Evolutionary conservation across 2,329 filamentous ascomycete species (phyloP), one percentile per base, ranked within the genome.

Genomic region (Hymenoscyphus scutula): DNA sequence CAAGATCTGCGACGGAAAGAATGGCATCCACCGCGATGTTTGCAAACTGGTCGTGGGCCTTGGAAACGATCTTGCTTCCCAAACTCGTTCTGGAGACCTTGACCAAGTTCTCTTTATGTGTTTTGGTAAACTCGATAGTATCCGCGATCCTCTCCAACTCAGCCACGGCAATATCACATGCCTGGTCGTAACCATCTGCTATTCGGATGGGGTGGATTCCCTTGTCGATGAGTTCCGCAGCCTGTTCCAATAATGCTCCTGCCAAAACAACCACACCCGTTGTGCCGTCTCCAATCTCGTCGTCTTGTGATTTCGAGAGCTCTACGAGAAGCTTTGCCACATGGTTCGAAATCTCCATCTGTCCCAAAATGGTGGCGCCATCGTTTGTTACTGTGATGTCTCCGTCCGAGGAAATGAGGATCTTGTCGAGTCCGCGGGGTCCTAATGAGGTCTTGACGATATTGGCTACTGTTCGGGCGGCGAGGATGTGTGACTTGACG

Each of bases 381-480:
- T 99, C 95, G 81, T 99, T 99, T 70, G 95, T 99, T 66, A 99
- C 92, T 66, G 95, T 99, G 77, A 99, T 99, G 79, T 99, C 95
- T 77, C 95, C 95, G 76, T 99, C 95, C 65, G 95, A 91, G 58
- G 95, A 99, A 73, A 99, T 99, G 72, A 99, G 86, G 75, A 99
- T 99, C 83, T 99, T 99, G 83, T 99, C 95, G 74, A 99, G 88
- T 67, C 95, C 95, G 71, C 95, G 90, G 60, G 95, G 95, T 58
- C 95, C 95, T 72, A 99, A 84, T 68, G 96, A 99, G 65, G 92
- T 95, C 83, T 96, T 97, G 79, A 99, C 92, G 72, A 99, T 95
- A 80, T 92, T 96, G 71, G 95, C 90, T 71, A 99, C 93, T 63
- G 95, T 98, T 76, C 93, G 89, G 61, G 96, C 96, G 65, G 95